Conservation (phyloP, 768 basidiomycete genomes). For the Amanita phalloides region DNA sequence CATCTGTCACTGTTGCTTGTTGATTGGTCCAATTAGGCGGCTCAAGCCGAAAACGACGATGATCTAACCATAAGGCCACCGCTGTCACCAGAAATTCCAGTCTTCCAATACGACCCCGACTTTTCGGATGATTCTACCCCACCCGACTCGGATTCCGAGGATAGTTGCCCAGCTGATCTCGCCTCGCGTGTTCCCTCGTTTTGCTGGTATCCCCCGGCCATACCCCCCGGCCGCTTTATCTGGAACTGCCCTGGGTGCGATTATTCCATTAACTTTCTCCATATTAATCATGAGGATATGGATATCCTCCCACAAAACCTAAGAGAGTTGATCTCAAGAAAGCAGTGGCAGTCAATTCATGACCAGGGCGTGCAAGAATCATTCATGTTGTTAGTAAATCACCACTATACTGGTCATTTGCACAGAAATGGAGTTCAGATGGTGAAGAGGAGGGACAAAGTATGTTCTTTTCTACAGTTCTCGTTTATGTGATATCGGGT, state of each 20-base stretch:
- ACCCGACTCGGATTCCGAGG: conserved; percentile 26
- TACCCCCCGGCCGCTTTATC: conserved; percentile 31
- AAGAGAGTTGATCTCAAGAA: conserved; percentile 16
- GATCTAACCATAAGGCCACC: neutral
- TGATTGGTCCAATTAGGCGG: neutral
- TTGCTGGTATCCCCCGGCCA: conserved; percentile 23
- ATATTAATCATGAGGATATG: conserved; percentile 23
- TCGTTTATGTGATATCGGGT: neutral
- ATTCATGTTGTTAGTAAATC: conserved; percentile 15
- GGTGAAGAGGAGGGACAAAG: neutral
- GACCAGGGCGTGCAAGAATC: conserved; percentile 18
- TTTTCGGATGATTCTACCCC: conserved; percentile 43
- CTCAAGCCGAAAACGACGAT: neutral
- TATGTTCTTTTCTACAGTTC: neutral
- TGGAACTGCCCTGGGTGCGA: conserved; percentile 48
- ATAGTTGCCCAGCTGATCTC: conserved; percentile 16
- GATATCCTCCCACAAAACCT: conserved; percentile 13
- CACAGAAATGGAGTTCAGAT: neutral
- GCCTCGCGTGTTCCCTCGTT: conserved; percentile 23
- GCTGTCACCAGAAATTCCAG: neutral
- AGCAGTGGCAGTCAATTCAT: conserved; percentile 23
- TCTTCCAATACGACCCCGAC: conserved; percentile 39
- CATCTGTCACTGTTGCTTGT: too few relatives aligned
- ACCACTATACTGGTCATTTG: conserved; percentile 16
- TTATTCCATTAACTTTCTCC: conserved; percentile 35